Evolutionary conservation across 192 early-diverging fungal genomes (phyloP), one percentile per base, ranked within the genome.

Genomic region (Coemansia sp.): DNA sequence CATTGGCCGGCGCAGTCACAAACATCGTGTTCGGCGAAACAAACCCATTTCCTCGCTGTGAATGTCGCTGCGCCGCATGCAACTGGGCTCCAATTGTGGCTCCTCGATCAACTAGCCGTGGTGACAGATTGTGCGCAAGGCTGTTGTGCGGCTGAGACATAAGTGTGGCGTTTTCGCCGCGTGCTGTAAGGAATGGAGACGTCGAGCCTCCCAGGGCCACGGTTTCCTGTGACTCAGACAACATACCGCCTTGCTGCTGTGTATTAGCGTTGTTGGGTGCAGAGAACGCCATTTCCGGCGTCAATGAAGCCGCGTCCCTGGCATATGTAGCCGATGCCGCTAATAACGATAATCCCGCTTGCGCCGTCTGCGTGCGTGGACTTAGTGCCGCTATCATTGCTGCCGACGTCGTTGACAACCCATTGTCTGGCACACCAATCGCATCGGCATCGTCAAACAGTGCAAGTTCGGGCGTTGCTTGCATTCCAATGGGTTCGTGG

Each of bases 131-230:
- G 26, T 71, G 72, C 39, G 63, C 66, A 57, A 80, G 63, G 49
- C 77, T 80, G 66, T 80, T 80, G 33, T 80, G 77, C 51, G 77
- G 77, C 72, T 80, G 77, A 65, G 77, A 80, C 77, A 80, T 74
- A 21, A 80, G 62, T 59, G 72, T 80, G 20, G 72, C 68, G 66
- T 80, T 63, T 37, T 68, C 68, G 26, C 72, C 77, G 26, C 59
- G 34, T 6, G 68, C 53, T 26, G 66, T 74, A 25, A 80, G 42
- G 34, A 74, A 80, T 61, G 77, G 72, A 16, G 46, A 49, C 8
- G 46, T 49, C 26, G 71, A 63, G 9, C 64, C n/a, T n/a, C n/a
- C 67, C n/a, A 69, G 51, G 3, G 29, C 63, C 2, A 42, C 58
- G 2, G 62, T 71, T 0, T 42, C 62, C 55, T 67, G 74, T 43